Conservation (phyloP, 352 stramenopile genomes). For the Globisporangium alternatum region DNA sequence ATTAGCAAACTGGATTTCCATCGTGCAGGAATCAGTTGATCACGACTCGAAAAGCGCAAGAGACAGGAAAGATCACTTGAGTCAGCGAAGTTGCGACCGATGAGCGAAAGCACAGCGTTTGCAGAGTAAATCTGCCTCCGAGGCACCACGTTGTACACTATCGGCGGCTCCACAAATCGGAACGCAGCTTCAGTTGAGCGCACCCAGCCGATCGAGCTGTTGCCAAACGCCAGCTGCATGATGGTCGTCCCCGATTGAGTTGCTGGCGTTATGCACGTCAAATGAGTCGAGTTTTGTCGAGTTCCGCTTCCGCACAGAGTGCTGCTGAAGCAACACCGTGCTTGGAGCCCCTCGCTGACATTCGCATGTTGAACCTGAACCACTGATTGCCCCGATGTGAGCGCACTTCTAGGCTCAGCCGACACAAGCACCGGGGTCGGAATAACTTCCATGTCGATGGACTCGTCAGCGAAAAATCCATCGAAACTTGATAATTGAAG, state of each 20-base stretch:
- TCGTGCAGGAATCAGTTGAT: conserved; percentile 14
- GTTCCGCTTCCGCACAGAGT: conserved; percentile 19
- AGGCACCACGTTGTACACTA: conserved; percentile 28
- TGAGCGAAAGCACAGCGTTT: conserved; percentile 21
- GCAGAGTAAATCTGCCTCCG: conserved; percentile 13
- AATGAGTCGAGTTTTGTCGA: conserved; percentile 15
- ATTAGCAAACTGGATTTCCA: conserved; percentile 26
- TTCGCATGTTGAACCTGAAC: conserved; percentile 19
- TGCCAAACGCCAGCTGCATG: conserved; percentile 26
- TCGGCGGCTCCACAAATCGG: conserved; percentile 16
- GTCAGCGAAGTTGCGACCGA: conserved; percentile 23
- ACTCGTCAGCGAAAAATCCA: conserved; percentile 23
- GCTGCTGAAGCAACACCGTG: conserved; percentile 33
- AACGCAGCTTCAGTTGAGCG: conserved; percentile 36
- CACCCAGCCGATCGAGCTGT: conserved; percentile 13
- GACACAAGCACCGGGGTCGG: conserved; percentile 19
- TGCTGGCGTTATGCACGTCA: conserved; percentile 24
- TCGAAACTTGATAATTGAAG: conserved; percentile 34
- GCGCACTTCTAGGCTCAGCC: conserved; percentile 21
- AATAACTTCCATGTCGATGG: conserved; percentile 18
- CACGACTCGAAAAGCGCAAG: conserved; percentile 18
- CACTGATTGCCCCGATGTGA: conserved; percentile 15
- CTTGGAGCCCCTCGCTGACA: conserved; percentile 8
- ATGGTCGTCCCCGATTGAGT: conserved; percentile 9
- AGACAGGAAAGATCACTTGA: conserved; percentile 23